phyloP scores from a whole-genome alignment of 352 stramenopile genomes.

The Phytophthora vignae region DNA sequence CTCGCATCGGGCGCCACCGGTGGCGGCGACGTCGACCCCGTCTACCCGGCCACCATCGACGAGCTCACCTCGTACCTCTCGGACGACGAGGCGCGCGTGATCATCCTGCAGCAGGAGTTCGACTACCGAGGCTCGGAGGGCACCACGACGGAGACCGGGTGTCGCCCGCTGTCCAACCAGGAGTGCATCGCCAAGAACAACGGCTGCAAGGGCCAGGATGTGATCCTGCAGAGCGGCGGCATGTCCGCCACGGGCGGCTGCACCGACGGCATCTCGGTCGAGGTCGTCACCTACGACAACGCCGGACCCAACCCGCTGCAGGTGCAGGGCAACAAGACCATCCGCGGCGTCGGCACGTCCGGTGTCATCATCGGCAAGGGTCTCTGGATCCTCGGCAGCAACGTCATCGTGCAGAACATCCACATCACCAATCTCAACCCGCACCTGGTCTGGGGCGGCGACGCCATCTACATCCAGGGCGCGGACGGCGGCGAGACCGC shows the following conservation, averaged over 20 bases:
- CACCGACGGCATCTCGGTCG: slow-evolving; percentile 26
- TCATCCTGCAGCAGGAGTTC: slow-evolving; percentile 39
- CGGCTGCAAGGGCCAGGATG: slow-evolving; percentile 38
- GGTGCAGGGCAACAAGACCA: slow-evolving; percentile 30
- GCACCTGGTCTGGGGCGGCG: slow-evolving; percentile 37
- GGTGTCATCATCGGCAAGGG: slow-evolving; percentile 28
- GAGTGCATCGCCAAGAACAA: slow-evolving; percentile 40
- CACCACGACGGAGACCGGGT: slow-evolving; percentile 27
- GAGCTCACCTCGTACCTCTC: slow-evolving; percentile 33
- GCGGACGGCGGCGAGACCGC: slow-evolving; percentile 24
- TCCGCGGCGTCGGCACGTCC: slow-evolving; percentile 25
- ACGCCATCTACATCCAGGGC: slow-evolving; percentile 42
- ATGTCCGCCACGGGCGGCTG: slow-evolving; percentile 29
- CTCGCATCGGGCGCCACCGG: slow-evolving; percentile 25
- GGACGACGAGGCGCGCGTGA: slow-evolving; percentile 36
- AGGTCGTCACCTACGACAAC: slow-evolving; percentile 38
- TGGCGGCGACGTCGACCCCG: slow-evolving; percentile 25
- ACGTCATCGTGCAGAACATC: slow-evolving; percentile 46
- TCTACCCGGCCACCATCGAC: slow-evolving; percentile 37
- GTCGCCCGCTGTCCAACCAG: slow-evolving; percentile 23
- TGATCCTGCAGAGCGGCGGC: slow-evolving; percentile 27
- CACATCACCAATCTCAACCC: slow-evolving; percentile 35
- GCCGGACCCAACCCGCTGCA: slow-evolving; percentile 28
- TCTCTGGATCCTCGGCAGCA: slow-evolving; percentile 30
- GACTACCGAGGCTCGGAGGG: slow-evolving; percentile 31